Conservation (phyloP, 768 basidiomycete genomes). For the Strobilomyces confusus region DNA sequence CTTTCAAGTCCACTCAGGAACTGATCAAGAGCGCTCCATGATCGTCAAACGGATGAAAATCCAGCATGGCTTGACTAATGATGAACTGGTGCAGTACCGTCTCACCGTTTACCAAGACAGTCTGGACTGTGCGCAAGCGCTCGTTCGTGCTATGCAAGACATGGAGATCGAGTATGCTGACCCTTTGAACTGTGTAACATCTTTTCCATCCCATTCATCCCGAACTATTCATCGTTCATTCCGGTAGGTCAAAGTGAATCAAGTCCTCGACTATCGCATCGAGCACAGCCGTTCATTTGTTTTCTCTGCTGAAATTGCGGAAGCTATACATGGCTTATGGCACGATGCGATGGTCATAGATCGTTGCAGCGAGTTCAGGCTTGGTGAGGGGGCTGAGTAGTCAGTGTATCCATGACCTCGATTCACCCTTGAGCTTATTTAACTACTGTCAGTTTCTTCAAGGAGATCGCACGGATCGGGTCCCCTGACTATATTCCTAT, state of each 20-base stretch:
- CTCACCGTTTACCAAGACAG: background rate
- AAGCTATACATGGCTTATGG: constrained; percentile 1
- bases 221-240: background rate
- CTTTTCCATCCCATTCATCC: background rate
- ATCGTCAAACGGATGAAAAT: constrained; percentile 3
- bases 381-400: background rate
- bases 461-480: constrained; percentile 1
- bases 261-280: background rate
- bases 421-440: background rate
- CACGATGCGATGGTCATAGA: constrained; percentile 2
- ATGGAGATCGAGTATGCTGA: background rate
- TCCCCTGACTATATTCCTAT: background rate
- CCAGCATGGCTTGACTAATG: constrained; percentile 1
- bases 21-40: background rate
- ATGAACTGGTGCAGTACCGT: background rate
- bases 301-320: background rate
- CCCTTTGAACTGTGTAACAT: background rate
- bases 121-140: background rate
- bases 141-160: background rate
- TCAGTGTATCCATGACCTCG: background rate
- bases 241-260: background rate
- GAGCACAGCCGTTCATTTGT: background rate
- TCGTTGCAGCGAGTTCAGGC: background rate
- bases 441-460: background rate
- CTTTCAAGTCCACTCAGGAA: background rate